Evolutionary conservation across 805 yeast genomes (phyloP).

Genomic region (Ogataea salicorniae): DNA sequence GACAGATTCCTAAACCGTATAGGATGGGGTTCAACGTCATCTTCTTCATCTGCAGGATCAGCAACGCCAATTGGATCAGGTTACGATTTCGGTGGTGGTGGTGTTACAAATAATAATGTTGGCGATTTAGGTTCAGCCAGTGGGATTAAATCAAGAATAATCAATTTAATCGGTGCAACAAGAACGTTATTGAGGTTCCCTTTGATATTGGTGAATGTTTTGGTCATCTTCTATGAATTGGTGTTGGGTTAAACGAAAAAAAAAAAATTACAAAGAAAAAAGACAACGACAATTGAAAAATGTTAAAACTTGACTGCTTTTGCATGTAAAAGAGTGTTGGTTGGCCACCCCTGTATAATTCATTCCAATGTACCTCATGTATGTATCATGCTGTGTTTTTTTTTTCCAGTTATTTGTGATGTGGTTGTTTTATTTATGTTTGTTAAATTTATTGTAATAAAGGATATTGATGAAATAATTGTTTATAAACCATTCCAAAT

Average conservation of each 20-base stretch:
- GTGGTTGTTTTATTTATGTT: background rate
- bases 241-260: conserved; percentile 37
- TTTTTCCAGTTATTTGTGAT: too few species aligned
- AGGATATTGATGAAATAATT: background rate
- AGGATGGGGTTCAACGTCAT: conserved; percentile 39
- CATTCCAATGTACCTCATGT: too few species aligned
- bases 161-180: conserved; percentile 53
- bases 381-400: too few species aligned
- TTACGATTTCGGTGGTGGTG: conserved; percentile 11
- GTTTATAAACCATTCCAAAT: too few species aligned
- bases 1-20: conserved; percentile 49
- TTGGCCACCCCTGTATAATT: too few species aligned
- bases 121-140: conserved; percentile 12
- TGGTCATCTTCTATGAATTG: conserved; percentile 49
- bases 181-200: conserved; percentile 55
- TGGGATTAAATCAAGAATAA: conserved; percentile 40
- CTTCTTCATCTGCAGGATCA: conserved; percentile 19
- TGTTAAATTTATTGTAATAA: background rate
- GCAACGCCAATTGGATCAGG: conserved; percentile 18
- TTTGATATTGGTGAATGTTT: conserved; percentile 43
- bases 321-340: too few species aligned
- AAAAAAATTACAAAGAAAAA: conserved; percentile 8
- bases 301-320: too few species aligned
- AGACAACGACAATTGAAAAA: too few species aligned
- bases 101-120: conserved; percentile 7